Evolutionary conservation across 1,139 yeast species (phyloP), one percentile per base, ranked within the genome.

Genomic region (Candida glucosophila): DNA sequence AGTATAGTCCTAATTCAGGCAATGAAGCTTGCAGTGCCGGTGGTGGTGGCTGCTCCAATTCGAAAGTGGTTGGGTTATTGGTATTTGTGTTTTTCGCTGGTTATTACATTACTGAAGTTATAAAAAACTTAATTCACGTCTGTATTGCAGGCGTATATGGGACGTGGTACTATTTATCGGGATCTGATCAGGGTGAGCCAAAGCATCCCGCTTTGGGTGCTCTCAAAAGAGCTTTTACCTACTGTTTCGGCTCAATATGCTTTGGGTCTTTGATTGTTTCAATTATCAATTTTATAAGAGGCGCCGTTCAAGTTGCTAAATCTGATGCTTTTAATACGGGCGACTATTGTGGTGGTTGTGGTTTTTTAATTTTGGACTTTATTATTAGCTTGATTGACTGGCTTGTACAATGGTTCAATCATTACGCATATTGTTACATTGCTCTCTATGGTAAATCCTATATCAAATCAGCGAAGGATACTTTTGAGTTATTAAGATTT

Each of bases 241-340:
- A 78, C 47, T 81, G 92, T 20, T 80, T 86, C 47, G 96, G 97
- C 1, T 82, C 95, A 3, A 78, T 88, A 29, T 79, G 94, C 46
- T 80, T 82, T 47, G 95, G 96, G 1, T 80, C 93, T 2, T 58
- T 86, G 38, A 71, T 85, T 41, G 94, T 85, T 9, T 72, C 95
- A 0, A 37, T 83, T 16, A 67, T 86, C 36, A 88, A 82, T 45
- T 58, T 80, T 15, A 39, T 77, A 20, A 69, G 73, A 30, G 77
- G 74, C 33, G 49, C 68, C 9, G 41, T 65, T 24, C 49, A 49
- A 19, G 46, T 73, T 19, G 47, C 75, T 30, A 66, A 72, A 41
- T 64, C 66, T 27, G 66, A 73, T 33, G 73, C 76, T 17, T 58
- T 70, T 13, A 69, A 64, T 28, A 66, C 68, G 22, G 80, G 79